Evolutionary conservation across 352 stramenopile genomes (phyloP), one percentile per base, ranked within the genome.

Genomic region (Phytophthora ohioensis): DNA sequence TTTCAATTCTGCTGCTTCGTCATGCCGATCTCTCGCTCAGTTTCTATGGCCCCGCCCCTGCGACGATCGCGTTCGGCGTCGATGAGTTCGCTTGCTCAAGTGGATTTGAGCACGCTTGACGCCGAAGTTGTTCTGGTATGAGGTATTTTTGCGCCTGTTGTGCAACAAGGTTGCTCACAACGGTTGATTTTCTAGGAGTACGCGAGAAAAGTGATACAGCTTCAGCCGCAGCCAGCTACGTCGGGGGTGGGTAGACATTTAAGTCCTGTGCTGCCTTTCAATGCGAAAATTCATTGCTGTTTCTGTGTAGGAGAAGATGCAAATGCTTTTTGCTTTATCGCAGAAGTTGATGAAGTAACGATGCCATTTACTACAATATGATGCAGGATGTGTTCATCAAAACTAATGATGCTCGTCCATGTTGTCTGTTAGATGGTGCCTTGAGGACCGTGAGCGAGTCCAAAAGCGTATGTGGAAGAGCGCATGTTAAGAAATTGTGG

Each of bases 281-380:
- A 48, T 10, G 7, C n/a, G 9, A 45, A 21, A 48, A 27, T 43
- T 57, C 4, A 57, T 27, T 27, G 21, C 21, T 48, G 11, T 15
- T 1, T 56, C 41, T 35, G 30, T 57, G 15, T 52, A 80, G 73
- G 73, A 78, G 32, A 80, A 80, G 46, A 21, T 80, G 27, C 69
- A 80, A 59, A 80, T 80, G 73, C 57, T 80, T 10, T 80, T 80
- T 61, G 69, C 71, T 32, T 57, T 80, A 52, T 75, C 73, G 10
- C 69, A 80, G 48, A 80, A 80, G 53, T 47, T 80, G 39, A 46
- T 80, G 42, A 78, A 64, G 73, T 80, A 64, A 38, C n/a, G 73
- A 51, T 27, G 13, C 8, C 34, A 38, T 39, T 21, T 3, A 53
- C 21, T 27, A 27, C 21, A 32, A 15, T 5, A 10, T 10, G 8